Conservation (phyloP, 768 basidiomycete species). For the Rhodotorula kratochvilovae region DNA sequence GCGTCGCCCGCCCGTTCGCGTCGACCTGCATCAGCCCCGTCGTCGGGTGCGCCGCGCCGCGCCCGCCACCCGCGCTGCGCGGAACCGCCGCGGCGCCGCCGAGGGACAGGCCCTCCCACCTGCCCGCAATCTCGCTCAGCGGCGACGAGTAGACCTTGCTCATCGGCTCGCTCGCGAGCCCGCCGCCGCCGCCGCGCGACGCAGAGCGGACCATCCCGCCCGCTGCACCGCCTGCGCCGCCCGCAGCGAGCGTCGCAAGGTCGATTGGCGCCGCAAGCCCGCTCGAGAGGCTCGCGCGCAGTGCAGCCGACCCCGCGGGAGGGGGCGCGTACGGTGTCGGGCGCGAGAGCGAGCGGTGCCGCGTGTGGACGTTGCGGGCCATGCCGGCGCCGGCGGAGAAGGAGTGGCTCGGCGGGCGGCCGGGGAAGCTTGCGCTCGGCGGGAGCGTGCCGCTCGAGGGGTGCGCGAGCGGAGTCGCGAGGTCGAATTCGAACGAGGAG, state of each 20-base stretch:
- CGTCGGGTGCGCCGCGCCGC: not conserved
- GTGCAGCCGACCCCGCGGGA: not conserved
- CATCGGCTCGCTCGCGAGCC: not conserved
- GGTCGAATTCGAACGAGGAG: not conserved
- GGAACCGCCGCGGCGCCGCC: not conserved
- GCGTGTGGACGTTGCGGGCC: not conserved
- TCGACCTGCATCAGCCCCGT: slow-evolving; percentile 13
- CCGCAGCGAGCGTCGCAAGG: not conserved
- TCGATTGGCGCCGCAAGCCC: slow-evolving; percentile 4
- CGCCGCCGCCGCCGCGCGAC: too few species aligned
- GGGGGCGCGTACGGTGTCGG: slow-evolving; percentile 1
- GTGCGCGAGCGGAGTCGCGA: not conserved
- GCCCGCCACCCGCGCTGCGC: not conserved
- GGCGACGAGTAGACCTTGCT: slow-evolving; percentile 7
- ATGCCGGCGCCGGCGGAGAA: not conserved
- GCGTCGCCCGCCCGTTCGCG: slow-evolving; percentile 14
- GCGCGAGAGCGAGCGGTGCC: slow-evolving; percentile 3
- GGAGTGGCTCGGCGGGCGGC: not conserved
- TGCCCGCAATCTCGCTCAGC: slow-evolving; percentile 4
- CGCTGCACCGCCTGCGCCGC: not conserved
- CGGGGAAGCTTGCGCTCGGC: not conserved
- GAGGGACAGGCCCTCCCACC: not conserved
- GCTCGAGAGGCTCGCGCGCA: not conserved
- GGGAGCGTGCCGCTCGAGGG: not conserved
- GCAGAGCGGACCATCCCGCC: too few species aligned